These are phyloP conservation scores for Ilyonectria mors-panacis DNA, from an alignment of 2,329 filamentous ascomycete genomes.

Conservation along the genomic window DNA sequence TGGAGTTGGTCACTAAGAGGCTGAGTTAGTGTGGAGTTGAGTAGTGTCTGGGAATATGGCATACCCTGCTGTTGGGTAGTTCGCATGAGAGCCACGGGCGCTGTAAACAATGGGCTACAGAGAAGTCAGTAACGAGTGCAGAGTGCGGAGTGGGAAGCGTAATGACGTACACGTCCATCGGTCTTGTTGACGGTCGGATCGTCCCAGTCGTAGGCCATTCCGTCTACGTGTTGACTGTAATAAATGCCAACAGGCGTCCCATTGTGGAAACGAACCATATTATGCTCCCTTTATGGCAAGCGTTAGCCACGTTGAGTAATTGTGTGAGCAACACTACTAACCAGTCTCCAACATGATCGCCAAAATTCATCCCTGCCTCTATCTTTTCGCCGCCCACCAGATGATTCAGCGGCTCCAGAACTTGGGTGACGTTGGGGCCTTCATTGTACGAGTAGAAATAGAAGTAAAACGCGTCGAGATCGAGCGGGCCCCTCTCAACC, in stretches of 20 bases:
- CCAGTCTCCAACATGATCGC: slow-evolving; percentile 51
- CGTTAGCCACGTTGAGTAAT: slow-evolving; percentile 11
- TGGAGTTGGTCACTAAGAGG: slow-evolving; percentile 50
- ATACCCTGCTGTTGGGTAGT: slow-evolving; percentile 51
- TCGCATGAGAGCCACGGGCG: slow-evolving; percentile 54
- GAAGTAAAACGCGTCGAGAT: slow-evolving; percentile 53
- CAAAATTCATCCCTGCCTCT: slow-evolving; percentile 46
- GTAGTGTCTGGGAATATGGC: not conserved
- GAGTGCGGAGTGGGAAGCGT: fast-evolving
- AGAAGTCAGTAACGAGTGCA: slow-evolving; percentile 6
- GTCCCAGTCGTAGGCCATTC: slow-evolving; percentile 48
- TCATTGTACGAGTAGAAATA: slow-evolving; percentile 55
- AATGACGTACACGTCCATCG: slow-evolving; percentile 47
- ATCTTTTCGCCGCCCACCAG: slow-evolving; percentile 35
- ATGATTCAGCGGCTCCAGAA: slow-evolving; percentile 48
- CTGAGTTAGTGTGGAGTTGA: slow-evolving; percentile 4
- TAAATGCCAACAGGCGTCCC: slow-evolving; percentile 49
- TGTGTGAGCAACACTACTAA: slow-evolving; percentile 6
- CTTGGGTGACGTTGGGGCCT: slow-evolving; percentile 51
- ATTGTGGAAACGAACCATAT: slow-evolving; percentile 47
- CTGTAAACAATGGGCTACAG: slow-evolving; percentile 54
- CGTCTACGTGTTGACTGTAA: slow-evolving; percentile 49
- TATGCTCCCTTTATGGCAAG: slow-evolving; percentile 40
- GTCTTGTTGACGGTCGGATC: slow-evolving; percentile 42
- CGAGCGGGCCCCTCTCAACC: slow-evolving; percentile 45